These are phyloP conservation scores for Leucaena leucocephala DNA, from an alignment of 306 rosid species.

Conservation along the genomic window DNA sequence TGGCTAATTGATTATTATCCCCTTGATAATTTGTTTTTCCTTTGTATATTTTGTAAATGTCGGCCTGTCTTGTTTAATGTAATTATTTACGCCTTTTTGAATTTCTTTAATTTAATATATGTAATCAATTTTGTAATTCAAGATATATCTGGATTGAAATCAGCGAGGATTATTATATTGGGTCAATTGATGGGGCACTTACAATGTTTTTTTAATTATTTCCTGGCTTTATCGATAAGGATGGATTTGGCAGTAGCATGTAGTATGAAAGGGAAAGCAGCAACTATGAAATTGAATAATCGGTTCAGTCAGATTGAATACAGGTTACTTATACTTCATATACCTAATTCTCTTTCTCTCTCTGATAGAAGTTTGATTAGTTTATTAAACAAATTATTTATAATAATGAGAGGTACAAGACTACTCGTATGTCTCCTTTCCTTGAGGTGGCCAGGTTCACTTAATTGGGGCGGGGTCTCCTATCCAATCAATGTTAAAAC, in stretches of 20 bases:
- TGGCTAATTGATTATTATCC: no score
- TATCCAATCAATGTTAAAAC: slow-evolving; percentile 7
- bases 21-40: no score
- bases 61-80: no score
- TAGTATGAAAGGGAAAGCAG: not conserved
- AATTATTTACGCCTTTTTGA: no score
- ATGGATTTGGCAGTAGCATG: not conserved
- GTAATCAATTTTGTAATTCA: not conserved
- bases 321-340: not conserved
- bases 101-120: no score
- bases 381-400: not conserved
- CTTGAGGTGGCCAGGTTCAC: slow-evolving; percentile 36
- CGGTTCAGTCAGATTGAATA: not conserved
- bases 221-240: not conserved
- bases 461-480: slow-evolving; percentile 13
- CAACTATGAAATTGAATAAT: slow-evolving; percentile 11
- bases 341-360: slow-evolving; percentile 19
- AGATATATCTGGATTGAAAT: no score
- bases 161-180: not conserved
- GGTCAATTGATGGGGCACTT: not conserved
- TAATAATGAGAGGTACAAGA: slow-evolving; percentile 30
- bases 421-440: slow-evolving; percentile 20
- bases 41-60: no score
- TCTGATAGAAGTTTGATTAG: slow-evolving; percentile 4
- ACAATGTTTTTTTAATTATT: not conserved